These are phyloP conservation scores for Fusarium neocosmosporiellum DNA, from an alignment of 2,329 filamentous ascomycete genomes.

Conservation along the genomic window DNA sequence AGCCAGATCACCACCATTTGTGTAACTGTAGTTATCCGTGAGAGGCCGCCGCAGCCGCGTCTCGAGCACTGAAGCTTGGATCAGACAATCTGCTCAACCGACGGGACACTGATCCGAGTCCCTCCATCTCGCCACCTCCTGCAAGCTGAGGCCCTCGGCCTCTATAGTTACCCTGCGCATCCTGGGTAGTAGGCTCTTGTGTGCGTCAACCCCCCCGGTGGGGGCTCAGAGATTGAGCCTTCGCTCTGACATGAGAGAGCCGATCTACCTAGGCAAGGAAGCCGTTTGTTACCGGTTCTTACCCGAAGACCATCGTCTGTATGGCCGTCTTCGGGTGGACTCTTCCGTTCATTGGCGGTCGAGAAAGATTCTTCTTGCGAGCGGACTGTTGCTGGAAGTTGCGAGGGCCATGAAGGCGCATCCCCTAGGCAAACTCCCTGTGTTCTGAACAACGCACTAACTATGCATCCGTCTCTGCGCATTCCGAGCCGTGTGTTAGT, in stretches of 20 bases:
- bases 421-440: neutral
- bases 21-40: neutral
- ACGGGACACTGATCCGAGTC: neutral
- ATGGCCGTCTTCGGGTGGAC: neutral
- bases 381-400: conserved; percentile 1
- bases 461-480: neutral
- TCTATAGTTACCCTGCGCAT: conserved; percentile 4
- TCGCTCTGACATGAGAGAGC: neutral
- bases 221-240: neutral
- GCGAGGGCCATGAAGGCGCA: neutral
- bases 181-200: neutral
- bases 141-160: conserved; percentile 1
- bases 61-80: conserved; percentile 2
- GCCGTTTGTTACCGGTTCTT: neutral
- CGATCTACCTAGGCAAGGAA: neutral
- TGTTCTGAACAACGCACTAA: neutral
- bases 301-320: neutral
- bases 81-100: neutral
- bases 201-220: neutral
- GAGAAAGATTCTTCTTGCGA: conserved; percentile 1
- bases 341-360: neutral
- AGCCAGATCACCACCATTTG: neutral
- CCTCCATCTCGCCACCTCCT: neutral
- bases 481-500: conserved; percentile 3
- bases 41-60: conserved; percentile 1